Evolutionary conservation across 1,284 basidiomycete species (phyloP).

Genomic region (Ustilago xerochloae): DNA sequence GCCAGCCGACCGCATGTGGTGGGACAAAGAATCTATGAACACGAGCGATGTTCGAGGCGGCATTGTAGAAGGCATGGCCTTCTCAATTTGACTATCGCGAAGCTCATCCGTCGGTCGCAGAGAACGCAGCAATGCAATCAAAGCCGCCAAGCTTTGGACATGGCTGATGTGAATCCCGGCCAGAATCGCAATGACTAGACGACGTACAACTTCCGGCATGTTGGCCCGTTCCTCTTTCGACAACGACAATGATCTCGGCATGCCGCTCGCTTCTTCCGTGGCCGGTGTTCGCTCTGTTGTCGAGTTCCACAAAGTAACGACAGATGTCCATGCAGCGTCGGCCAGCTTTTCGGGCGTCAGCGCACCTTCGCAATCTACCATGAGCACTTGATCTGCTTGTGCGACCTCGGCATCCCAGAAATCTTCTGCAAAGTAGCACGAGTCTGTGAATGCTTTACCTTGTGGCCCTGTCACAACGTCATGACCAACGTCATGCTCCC

Average conservation of each 20-base stretch:
- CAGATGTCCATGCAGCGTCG: slow-evolving; percentile 33
- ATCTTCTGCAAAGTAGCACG: slow-evolving; percentile 34
- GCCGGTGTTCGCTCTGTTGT: not conserved
- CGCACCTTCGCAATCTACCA: slow-evolving; percentile 50
- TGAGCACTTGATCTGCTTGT: slow-evolving; percentile 30
- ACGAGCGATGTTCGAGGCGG: slow-evolving; percentile 31
- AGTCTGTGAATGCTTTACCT: not conserved
- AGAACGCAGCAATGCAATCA: slow-evolving; percentile 29
- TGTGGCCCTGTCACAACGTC: not conserved
- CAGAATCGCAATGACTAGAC: slow-evolving; percentile 29
- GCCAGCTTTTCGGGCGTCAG: slow-evolving; percentile 23
- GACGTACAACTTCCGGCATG: slow-evolving; percentile 39
- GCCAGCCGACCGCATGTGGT: slow-evolving; percentile 25
- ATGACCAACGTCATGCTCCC: not conserved
- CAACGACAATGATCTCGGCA: not conserved
- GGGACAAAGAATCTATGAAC: slow-evolving; percentile 43
- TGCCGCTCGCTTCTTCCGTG: not conserved
- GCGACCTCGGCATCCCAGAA: slow-evolving; percentile 48
- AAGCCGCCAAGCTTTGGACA: slow-evolving; percentile 24
- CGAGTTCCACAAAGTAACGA: slow-evolving; percentile 14
- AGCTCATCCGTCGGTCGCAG: slow-evolving; percentile 33
- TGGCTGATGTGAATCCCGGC: slow-evolving; percentile 34
- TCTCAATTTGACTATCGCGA: not conserved
- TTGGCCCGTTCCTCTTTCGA: slow-evolving; percentile 8
- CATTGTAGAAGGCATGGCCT: slow-evolving; percentile 10